Evolutionary conservation across 2,329 filamentous ascomycete genomes (phyloP).

Genomic region (Aspergillus carbonarius): DNA sequence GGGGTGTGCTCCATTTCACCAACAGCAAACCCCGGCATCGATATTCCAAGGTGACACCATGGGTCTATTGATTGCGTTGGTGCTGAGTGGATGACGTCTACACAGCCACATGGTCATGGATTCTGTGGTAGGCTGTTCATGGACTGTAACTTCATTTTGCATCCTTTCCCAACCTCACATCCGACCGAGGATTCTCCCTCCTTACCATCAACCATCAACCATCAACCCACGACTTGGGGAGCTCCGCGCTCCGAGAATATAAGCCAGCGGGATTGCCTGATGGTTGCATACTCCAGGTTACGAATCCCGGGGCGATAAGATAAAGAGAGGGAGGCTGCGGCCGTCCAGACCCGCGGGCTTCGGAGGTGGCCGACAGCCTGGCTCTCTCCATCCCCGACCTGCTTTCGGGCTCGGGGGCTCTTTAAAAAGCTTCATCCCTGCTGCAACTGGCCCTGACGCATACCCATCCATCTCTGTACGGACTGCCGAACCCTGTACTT

Average conservation of each 20-base stretch:
- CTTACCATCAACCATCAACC: too few species aligned
- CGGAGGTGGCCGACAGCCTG: conserved; percentile 38
- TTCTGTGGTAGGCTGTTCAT: background rate
- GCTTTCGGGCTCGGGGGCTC: conserved; percentile 4
- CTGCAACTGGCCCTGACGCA: background rate
- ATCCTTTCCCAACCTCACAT: too few species aligned
- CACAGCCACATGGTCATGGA: background rate
- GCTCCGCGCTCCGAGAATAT: background rate
- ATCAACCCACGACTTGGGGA: background rate
- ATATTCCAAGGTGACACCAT: background rate
- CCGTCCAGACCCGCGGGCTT: conserved; percentile 32
- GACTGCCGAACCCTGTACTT: background rate
- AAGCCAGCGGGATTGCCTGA: background rate
- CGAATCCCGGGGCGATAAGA: conserved; percentile 28
- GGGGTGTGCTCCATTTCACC: background rate
- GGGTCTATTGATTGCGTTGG: background rate
- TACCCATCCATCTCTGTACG: background rate
- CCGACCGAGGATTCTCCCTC: too few species aligned
- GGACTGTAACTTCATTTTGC: too few species aligned
- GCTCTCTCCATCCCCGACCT: conserved; percentile 19
- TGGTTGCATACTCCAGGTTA: background rate
- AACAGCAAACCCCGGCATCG: background rate
- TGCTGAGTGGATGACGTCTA: background rate
- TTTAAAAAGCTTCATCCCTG: conserved; percentile 15
- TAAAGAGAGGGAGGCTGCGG: conserved; percentile 26